Conservation (phyloP, 2,329 filamentous ascomycete species). For the Annulohypoxylon truncatum region DNA sequence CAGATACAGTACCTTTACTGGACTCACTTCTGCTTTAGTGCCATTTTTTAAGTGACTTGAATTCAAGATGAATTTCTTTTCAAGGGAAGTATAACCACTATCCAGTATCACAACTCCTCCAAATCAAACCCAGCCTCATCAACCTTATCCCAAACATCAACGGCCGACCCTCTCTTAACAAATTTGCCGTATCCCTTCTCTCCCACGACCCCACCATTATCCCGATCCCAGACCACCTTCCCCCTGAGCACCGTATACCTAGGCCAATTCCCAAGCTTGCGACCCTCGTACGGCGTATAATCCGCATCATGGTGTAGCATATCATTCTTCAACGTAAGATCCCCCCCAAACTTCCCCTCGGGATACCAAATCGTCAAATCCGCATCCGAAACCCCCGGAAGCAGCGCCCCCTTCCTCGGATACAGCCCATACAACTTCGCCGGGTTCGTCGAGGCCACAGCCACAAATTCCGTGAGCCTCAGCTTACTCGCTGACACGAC, state of each 20-base stretch:
- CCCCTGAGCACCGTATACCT: constrained; percentile 70
- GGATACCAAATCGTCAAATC: constrained; percentile 70
- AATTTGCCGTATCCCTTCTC: not conserved
- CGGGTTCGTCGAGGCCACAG: constrained; percentile 62
- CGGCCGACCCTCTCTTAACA: not conserved
- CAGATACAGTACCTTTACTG: too few species aligned
- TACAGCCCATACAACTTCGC: constrained; percentile 69
- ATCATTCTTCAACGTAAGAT: constrained; percentile 60
- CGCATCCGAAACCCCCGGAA: constrained; percentile 64
- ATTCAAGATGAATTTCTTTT: too few species aligned
- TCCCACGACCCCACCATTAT: not conserved
- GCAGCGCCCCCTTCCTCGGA: constrained; percentile 60
- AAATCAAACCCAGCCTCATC: not conserved
- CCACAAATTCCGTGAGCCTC: constrained; percentile 50
- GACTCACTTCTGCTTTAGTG: too few species aligned
- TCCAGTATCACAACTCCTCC: not conserved
- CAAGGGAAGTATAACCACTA: too few species aligned
- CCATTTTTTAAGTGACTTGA: too few species aligned
- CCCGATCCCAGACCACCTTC: constrained; percentile 65
- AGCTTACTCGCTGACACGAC: not conserved
- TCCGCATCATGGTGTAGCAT: constrained; percentile 71
- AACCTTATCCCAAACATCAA: not conserved
- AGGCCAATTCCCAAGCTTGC: constrained; percentile 68
- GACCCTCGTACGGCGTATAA: constrained; percentile 72
- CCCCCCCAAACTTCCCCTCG: constrained; percentile 53